A percentile compares a stretch with the other conserved stretches of the same genome.
phyloP scores from a whole-genome alignment of 805 yeast genomes.

The Starmerella sp. region DNA sequence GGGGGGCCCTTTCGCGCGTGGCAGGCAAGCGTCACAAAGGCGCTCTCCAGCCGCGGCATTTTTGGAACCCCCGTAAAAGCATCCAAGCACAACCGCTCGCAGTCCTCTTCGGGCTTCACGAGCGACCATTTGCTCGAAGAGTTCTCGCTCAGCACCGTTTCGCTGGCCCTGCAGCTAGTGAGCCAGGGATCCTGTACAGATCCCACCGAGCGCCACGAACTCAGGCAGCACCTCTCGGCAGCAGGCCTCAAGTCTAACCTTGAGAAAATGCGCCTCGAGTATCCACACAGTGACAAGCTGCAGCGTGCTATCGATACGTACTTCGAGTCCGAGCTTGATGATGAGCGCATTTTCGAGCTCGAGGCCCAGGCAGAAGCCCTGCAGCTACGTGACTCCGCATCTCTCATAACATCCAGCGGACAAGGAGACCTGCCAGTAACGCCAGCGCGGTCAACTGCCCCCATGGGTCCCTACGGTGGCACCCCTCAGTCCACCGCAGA shows the following conservation, averaged over 20 bases:
- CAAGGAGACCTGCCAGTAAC: not conserved
- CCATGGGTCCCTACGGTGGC: slow-evolving; percentile 2
- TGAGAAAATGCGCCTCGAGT: not conserved
- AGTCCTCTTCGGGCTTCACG: slow-evolving; percentile 21
- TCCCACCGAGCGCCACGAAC: slow-evolving; percentile 36
- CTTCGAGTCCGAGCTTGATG: slow-evolving; percentile 47
- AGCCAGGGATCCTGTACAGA: slow-evolving; percentile 21
- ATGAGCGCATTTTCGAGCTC: slow-evolving; percentile 56
- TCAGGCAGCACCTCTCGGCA: slow-evolving; percentile 50
- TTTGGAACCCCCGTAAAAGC: slow-evolving; percentile 91
- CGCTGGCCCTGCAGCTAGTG: slow-evolving; percentile 53
- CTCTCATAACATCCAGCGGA: not conserved
- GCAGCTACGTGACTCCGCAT: not conserved
- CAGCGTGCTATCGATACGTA: slow-evolving; percentile 39
- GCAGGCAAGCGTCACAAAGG: slow-evolving; percentile 53
- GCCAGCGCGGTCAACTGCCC: not conserved
- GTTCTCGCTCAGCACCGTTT: slow-evolving; percentile 58
- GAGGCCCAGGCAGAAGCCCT: slow-evolving; percentile 29
- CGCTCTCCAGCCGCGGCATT: slow-evolving; percentile 75
- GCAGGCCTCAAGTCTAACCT: slow-evolving; percentile 36
- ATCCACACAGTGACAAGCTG: slow-evolving; percentile 30
- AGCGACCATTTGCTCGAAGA: slow-evolving; percentile 56
- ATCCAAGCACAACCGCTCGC: slow-evolving; percentile 53
- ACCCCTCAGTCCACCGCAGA: not conserved
- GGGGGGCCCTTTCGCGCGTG: slow-evolving; percentile 53